phyloP scores from a whole-genome alignment of 1,284 basidiomycete genomes.

The Leccinum pachyderme region DNA sequence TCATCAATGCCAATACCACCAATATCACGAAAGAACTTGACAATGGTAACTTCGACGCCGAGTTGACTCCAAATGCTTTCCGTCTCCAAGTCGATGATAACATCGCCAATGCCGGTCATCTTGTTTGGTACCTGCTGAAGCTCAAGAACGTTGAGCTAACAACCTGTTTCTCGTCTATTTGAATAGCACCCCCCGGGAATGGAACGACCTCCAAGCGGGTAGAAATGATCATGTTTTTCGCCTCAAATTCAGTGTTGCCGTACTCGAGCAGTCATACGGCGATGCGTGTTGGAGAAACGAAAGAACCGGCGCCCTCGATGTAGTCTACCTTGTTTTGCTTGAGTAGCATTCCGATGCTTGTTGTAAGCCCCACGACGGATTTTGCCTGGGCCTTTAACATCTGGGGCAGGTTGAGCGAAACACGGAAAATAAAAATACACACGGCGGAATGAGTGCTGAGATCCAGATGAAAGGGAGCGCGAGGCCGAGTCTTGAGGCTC shows the following conservation, averaged over 20 bases:
- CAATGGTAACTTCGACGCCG: slow-evolving; percentile 94
- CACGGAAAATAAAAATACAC: slow-evolving; percentile 50
- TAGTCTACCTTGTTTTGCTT: slow-evolving; percentile 99
- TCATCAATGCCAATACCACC: slow-evolving; percentile 96
- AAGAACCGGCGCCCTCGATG: slow-evolving; percentile 92
- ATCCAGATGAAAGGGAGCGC: neutral
- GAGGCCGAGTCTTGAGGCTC: too few species aligned
- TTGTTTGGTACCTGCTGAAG: slow-evolving; percentile 92
- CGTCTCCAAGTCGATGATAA: slow-evolving; percentile 97
- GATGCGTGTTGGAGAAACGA: slow-evolving; percentile 77
- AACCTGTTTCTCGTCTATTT: slow-evolving; percentile 96
- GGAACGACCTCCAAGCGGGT: slow-evolving; percentile 96
- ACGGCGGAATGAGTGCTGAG: slow-evolving; percentile 1
- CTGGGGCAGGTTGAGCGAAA: slow-evolving; percentile 83
- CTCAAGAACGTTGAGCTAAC: slow-evolving; percentile 93
- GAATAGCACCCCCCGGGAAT: slow-evolving; percentile 88
- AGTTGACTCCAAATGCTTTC: slow-evolving; percentile 97
- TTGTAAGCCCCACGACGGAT: slow-evolving; percentile 84
- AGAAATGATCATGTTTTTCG: slow-evolving; percentile 95
- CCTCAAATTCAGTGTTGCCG: slow-evolving; percentile 79
- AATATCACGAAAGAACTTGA: slow-evolving; percentile 91
- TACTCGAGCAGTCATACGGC: slow-evolving; percentile 86
- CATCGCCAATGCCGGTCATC: slow-evolving; percentile 97
- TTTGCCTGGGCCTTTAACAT: slow-evolving; percentile 94
- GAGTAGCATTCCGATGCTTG: slow-evolving; percentile 92